phyloP scores from a whole-genome alignment of 2,329 filamentous ascomycete species.

The Arthrobotrys sphaeroides region DNA sequence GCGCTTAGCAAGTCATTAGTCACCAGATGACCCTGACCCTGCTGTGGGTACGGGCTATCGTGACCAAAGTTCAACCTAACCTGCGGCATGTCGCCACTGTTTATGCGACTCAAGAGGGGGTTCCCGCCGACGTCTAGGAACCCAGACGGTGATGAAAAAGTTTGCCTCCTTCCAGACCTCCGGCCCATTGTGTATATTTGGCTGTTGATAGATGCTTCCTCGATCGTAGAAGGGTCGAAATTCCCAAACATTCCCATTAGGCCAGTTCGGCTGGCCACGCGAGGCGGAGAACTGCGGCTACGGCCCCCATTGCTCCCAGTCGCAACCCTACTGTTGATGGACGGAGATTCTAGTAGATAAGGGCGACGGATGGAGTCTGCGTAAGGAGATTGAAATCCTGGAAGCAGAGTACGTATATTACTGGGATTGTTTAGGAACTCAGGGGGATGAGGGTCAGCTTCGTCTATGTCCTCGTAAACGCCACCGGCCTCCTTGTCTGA shows the following conservation, averaged over 20 bases:
- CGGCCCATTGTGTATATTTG: neutral
- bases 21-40: no score
- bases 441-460: neutral
- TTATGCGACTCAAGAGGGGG: neutral
- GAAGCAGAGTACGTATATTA: neutral
- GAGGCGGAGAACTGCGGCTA: conserved; percentile 10
- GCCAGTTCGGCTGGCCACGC: neutral
- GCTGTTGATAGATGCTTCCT: neutral
- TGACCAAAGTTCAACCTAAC: neutral
- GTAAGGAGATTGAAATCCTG: neutral
- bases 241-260: neutral
- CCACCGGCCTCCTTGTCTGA: neutral
- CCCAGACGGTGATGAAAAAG: neutral
- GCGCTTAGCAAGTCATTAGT: neutral
- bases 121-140: neutral
- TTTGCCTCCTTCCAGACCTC: neutral
- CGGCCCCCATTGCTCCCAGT: neutral
- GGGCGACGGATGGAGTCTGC: neutral
- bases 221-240: neutral
- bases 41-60: neutral
- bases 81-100: neutral
- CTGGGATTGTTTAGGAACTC: no score
- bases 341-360: neutral
- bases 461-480: neutral
- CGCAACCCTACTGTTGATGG: neutral